Conservation (phyloP, 73 alveolate species). For the Blepharisma stoltei region DNA sequence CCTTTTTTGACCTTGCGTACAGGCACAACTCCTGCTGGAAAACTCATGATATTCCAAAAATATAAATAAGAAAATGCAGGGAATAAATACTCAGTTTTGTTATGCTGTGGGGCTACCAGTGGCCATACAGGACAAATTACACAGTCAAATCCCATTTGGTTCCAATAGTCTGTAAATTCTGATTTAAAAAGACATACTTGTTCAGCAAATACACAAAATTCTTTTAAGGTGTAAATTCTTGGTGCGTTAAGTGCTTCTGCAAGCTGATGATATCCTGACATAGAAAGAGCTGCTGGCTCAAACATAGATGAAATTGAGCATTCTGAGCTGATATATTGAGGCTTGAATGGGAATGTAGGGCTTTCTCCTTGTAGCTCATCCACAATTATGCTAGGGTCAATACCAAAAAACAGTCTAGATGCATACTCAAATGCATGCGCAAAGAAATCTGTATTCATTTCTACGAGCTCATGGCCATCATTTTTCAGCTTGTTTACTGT, state of each 20-base stretch:
- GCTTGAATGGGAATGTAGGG: neutral
- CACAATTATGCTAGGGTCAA: neutral
- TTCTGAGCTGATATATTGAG: neutral
- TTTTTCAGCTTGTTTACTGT: neutral
- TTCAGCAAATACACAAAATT: conserved; percentile 5
- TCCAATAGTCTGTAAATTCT: conserved; percentile 45
- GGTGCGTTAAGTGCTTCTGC: neutral
- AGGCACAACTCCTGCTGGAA: conserved; percentile 46
- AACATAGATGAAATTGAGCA: neutral
- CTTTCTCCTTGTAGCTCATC: conserved; percentile 32
- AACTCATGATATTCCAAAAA: conserved; percentile 38
- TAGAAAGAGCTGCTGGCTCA: neutral
- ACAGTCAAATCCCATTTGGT: conserved; percentile 47
- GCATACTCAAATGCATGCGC: neutral
- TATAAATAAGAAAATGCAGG: conserved; percentile 34
- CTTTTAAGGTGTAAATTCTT: conserved; percentile 11
- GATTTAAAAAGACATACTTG: neutral
- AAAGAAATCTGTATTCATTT: neutral
- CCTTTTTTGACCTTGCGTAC: conserved; percentile 50
- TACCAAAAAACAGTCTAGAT: conserved; percentile 13
- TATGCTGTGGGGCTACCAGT: conserved; percentile 60
- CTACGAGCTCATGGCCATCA: neutral
- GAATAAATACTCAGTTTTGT: conserved; percentile 33
- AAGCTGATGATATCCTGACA: neutral
- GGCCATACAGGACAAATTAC: conserved; percentile 54